Conservation (phyloP, 108 stramenopile species). For the Fragilaria radians region DNA sequence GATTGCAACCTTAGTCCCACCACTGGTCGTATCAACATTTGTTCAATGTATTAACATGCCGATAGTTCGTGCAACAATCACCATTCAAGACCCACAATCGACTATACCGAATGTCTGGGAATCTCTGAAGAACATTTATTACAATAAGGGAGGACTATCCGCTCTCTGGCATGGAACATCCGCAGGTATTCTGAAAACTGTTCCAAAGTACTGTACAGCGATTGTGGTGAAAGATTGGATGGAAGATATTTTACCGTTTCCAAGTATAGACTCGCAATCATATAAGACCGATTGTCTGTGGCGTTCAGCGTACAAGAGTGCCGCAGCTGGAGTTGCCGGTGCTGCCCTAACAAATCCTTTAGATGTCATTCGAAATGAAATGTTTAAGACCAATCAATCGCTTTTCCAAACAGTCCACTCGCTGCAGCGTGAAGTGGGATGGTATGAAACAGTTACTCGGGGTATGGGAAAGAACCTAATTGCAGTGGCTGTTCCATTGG, state of each 20-base stretch:
- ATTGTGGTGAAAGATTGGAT: conserved; percentile 88
- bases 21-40: conserved; percentile 63
- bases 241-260: conserved; percentile 47
- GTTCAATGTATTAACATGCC: conserved; percentile 96
- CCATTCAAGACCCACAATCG: conserved; percentile 84
- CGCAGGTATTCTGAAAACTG: conserved; percentile 96
- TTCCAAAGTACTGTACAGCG: conserved; percentile 95
- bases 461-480: conserved; percentile 94
- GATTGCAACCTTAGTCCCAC: conserved; percentile 67
- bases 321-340: conserved; percentile 91
- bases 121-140: conserved; percentile 69
- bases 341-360: conserved; percentile 95
- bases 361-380: conserved; percentile 97
- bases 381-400: conserved; percentile 93
- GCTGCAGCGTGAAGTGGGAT: conserved; percentile 51
- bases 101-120: conserved; percentile 52
- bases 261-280: conserved; percentile 48
- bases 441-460: conserved; percentile 50
- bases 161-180: conserved; percentile 90
- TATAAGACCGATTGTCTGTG: conserved; percentile 54
- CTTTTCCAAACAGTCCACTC: conserved; percentile 46
- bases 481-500: conserved; percentile 93
- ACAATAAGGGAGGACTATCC: conserved; percentile 54
- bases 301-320: conserved; percentile 84
- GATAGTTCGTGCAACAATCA: conserved; percentile 86